These are phyloP conservation scores for Gynostemma pentaphyllum DNA, from an alignment of 306 rosid species.

Conservation along the genomic window DNA sequence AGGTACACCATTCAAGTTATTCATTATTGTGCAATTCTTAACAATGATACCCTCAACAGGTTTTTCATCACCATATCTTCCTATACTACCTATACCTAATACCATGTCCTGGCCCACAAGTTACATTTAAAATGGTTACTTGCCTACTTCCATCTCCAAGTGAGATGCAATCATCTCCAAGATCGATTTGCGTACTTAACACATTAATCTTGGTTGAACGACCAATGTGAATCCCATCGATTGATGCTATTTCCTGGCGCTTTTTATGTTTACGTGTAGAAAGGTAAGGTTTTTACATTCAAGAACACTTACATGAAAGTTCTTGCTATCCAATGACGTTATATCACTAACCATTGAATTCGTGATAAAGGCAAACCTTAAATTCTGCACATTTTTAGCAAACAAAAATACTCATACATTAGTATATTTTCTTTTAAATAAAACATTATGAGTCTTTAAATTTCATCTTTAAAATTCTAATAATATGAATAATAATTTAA, in stretches of 20 bases:
- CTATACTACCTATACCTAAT: constrained; percentile 34
- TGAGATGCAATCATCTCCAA: too few species aligned
- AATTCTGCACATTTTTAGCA: too few species aligned
- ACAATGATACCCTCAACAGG: constrained; percentile 16
- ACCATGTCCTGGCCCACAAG: too few species aligned
- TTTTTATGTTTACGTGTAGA: constrained; percentile 11
- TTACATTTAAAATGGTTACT: too few species aligned
- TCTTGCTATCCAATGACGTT: too few species aligned
- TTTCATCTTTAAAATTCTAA: too few species aligned
- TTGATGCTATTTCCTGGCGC: constrained; percentile 24
- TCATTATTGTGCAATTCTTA: constrained; percentile 18
- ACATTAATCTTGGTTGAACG: constrained; percentile 20
- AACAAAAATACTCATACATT: too few species aligned
- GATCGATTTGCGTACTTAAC: constrained; percentile 11
- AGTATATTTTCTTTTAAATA: too few species aligned
- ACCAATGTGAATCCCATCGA: constrained; percentile 45
- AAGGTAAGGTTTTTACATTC: constrained; percentile 18
- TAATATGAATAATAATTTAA: too few species aligned
- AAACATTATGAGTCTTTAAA: too few species aligned
- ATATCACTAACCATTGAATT: constrained; percentile 12
- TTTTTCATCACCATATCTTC: constrained; percentile 19
- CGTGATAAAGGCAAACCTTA: too few species aligned
- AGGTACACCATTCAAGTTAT: constrained; percentile 25
- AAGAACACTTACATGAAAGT: constrained; percentile 22
- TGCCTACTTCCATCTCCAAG: constrained; percentile 28